Evolutionary conservation across 1,139 yeast species (phyloP).

Genomic region (Geotrichum citri-aurantii): DNA sequence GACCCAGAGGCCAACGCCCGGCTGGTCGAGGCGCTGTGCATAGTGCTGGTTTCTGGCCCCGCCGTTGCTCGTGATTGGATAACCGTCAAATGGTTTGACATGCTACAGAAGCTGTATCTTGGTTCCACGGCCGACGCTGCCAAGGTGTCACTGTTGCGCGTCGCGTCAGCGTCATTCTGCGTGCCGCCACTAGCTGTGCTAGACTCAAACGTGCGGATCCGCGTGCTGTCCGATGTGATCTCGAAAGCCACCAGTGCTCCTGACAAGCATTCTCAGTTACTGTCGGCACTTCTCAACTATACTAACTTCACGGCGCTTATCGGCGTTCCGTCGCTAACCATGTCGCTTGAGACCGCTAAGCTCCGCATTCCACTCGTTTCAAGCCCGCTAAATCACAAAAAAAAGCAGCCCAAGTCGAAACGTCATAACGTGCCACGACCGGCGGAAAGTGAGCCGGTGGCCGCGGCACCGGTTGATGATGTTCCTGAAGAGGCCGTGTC

Average conservation of each 20-base stretch:
- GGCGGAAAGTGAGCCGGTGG: not conserved
- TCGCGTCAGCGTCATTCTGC: conserved; percentile 15
- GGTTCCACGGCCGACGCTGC: not conserved
- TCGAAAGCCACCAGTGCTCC: conserved; percentile 16
- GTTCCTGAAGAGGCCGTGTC: conserved; percentile 20
- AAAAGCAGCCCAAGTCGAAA: not conserved
- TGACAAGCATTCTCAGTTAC: conserved; percentile 11
- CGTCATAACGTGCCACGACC: not conserved
- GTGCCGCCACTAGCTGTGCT: conserved; percentile 13
- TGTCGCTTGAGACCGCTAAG: conserved; percentile 22
- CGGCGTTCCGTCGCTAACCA: conserved; percentile 18
- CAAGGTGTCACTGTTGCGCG: not conserved
- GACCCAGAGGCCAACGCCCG: not conserved
- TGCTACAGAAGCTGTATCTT: conserved; percentile 7
- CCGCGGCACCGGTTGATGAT: not conserved
- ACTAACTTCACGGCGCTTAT: conserved; percentile 14
- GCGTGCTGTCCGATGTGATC: conserved; percentile 12
- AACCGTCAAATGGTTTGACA: conserved; percentile 14
- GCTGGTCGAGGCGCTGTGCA: conserved; percentile 2
- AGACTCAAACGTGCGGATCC: conserved; percentile 14
- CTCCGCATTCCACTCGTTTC: conserved; percentile 19
- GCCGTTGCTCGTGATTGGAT: conserved; percentile 17
- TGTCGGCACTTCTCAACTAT: conserved; percentile 16
- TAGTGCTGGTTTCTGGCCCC: conserved; percentile 11
- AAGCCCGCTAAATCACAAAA: not conserved